These are phyloP conservation scores for Pseudogymnoascus sp. DNA, from an alignment of 2,329 filamentous ascomycete species.

Conservation along the genomic window DNA sequence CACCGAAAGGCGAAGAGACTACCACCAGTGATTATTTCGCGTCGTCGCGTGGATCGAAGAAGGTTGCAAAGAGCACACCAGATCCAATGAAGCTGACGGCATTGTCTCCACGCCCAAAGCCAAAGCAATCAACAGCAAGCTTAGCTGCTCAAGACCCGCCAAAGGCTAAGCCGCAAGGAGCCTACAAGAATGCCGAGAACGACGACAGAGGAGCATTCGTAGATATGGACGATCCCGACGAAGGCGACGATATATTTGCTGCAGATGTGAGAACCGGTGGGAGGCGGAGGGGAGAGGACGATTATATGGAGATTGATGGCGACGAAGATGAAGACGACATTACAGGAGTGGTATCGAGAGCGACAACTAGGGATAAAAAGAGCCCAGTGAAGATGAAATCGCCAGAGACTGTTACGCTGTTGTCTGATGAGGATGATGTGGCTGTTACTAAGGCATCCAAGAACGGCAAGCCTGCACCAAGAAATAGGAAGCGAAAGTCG, in stretches of 20 bases:
- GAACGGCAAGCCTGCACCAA: slow-evolving; percentile 24
- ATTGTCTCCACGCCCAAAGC: slow-evolving; percentile 1
- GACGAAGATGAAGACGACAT: slow-evolving; percentile 70
- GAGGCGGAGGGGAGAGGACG: slow-evolving; percentile 60
- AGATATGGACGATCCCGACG: slow-evolving; percentile 57
- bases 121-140: neutral
- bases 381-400: slow-evolving; percentile 44
- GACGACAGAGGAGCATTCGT: slow-evolving; percentile 53
- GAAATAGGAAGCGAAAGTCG: slow-evolving; percentile 51
- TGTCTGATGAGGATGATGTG: slow-evolving; percentile 42
- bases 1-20: slow-evolving; percentile 28
- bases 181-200: slow-evolving; percentile 28
- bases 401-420: slow-evolving; percentile 34
- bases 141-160: neutral
- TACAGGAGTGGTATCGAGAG: slow-evolving; percentile 37
- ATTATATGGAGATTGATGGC: slow-evolving; percentile 60
- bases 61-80: neutral
- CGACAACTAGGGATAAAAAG: slow-evolving; percentile 28
- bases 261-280: slow-evolving; percentile 59
- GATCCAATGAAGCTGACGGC: neutral
- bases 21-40: slow-evolving; percentile 30
- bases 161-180: slow-evolving; percentile 10
- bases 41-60: slow-evolving; percentile 21
- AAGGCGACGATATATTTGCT: slow-evolving; percentile 78
- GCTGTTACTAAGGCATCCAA: slow-evolving; percentile 23